These are phyloP conservation scores for Pseudocercospora cruenta DNA, from an alignment of 2,329 filamentous ascomycete species.

Conservation along the genomic window DNA sequence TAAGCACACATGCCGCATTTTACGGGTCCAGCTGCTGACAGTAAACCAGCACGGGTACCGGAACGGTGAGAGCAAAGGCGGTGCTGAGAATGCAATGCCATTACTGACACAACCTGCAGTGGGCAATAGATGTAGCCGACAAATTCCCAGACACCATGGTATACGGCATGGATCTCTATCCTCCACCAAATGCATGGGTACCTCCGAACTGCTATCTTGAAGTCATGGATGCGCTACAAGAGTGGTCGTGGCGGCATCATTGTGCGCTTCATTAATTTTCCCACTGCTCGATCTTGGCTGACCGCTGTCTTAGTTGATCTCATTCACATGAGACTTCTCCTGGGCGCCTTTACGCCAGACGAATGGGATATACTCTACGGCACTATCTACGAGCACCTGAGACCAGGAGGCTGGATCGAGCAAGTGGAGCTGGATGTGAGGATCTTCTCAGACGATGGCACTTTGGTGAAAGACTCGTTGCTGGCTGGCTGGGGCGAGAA, in stretches of 20 bases:
- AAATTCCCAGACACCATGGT: slow-evolving; percentile 31
- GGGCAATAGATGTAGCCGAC: slow-evolving; percentile 41
- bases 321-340: slow-evolving; percentile 43
- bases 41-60: slow-evolving; percentile 47
- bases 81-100: no score
- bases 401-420: slow-evolving; percentile 48
- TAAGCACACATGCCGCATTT: background rate
- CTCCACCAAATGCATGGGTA: slow-evolving; percentile 37
- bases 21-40: no score
- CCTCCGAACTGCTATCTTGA: slow-evolving; percentile 25
- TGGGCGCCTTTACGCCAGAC: slow-evolving; percentile 21
- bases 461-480: slow-evolving; percentile 35
- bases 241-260: slow-evolving; percentile 23
- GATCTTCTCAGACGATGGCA: slow-evolving; percentile 27
- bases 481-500: slow-evolving; percentile 37
- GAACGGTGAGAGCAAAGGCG: slow-evolving; percentile 3
- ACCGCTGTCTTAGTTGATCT: slow-evolving; percentile 38
- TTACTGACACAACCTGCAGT: background rate
- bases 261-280: slow-evolving; percentile 20
- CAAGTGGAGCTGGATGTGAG: slow-evolving; percentile 41
- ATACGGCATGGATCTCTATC: slow-evolving; percentile 43
- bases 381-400: slow-evolving; percentile 35
- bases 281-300: background rate
- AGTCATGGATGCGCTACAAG: slow-evolving; percentile 18
- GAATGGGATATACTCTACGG: slow-evolving; percentile 23